These are phyloP conservation scores for Scedosporium aurantiacum DNA, from an alignment of 2,329 filamentous ascomycete genomes.

Conservation along the genomic window DNA sequence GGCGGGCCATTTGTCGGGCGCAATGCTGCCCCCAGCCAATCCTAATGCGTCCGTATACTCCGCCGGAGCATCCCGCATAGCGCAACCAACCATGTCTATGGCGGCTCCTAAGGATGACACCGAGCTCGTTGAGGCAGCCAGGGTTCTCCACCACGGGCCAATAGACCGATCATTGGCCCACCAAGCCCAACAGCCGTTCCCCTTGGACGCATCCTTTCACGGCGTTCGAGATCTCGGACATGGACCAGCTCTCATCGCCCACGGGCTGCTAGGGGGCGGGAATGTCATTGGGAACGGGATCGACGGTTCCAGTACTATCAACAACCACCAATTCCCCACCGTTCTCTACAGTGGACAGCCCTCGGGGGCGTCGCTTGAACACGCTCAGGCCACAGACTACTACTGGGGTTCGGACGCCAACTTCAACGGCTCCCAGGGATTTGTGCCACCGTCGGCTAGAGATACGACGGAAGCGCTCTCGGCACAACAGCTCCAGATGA, in stretches of 20 bases:
- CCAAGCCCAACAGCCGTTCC: not conserved
- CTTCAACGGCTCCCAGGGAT: slow-evolving; percentile 48
- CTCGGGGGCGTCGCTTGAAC: not conserved
- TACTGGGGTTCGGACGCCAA: slow-evolving; percentile 60
- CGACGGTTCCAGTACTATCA: not conserved
- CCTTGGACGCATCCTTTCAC: not conserved
- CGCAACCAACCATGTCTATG: not conserved
- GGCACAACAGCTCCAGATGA: slow-evolving; percentile 40
- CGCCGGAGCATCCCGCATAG: no score
- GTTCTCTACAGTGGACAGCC: not conserved
- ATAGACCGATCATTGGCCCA: not conserved
- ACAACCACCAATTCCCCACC: not conserved
- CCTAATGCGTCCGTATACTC: no score
- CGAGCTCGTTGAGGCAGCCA: no score
- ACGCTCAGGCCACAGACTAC: slow-evolving; percentile 23
- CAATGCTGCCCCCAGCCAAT: no score
- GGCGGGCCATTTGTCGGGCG: no score
- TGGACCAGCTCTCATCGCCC: not conserved
- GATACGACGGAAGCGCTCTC: slow-evolving; percentile 48
- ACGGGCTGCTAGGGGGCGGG: not conserved
- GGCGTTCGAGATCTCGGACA: not conserved
- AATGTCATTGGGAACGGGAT: not conserved
- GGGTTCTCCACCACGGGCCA: no score
- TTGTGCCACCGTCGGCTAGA: slow-evolving; percentile 42
- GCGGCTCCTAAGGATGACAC: not conserved